phyloP scores from a whole-genome alignment of 352 stramenopile species.

The Phytopythium vexans region DNA sequence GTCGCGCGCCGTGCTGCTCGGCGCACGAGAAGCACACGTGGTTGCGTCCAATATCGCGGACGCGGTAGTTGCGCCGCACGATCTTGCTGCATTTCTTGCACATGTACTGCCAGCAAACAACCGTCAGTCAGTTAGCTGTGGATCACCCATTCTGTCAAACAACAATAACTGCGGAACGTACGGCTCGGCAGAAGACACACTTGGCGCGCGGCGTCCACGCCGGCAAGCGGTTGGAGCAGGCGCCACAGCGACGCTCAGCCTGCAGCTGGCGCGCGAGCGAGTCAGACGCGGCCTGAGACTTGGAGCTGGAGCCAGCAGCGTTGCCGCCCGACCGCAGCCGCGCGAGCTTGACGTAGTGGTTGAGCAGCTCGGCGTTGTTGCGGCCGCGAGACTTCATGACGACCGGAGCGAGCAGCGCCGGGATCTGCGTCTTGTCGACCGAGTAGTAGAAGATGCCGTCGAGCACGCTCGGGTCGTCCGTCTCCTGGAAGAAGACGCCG shows the following conservation, averaged over 20 bases:
- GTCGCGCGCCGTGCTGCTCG: constrained; percentile 33
- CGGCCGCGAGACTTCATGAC: constrained; percentile 58
- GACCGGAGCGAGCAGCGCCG: constrained; percentile 38
- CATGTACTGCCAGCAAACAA: constrained; percentile 39
- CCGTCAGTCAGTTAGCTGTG: constrained; percentile 1
- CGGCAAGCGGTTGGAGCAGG: constrained; percentile 57
- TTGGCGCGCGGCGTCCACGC: constrained; percentile 54
- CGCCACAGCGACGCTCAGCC: constrained; percentile 52
- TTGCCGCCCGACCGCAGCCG: constrained; percentile 3
- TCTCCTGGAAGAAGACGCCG: constrained; percentile 71
- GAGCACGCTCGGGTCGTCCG: constrained; percentile 37
- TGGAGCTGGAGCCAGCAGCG: constrained; percentile 18
- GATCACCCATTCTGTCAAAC: background rate
- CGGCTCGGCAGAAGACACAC: constrained; percentile 57
- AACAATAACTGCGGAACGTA: constrained; percentile 24
- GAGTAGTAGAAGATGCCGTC: constrained; percentile 66
- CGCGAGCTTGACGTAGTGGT: constrained; percentile 68
- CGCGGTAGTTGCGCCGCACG: constrained; percentile 52
- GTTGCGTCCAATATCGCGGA: constrained; percentile 29
- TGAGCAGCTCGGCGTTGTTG: constrained; percentile 57
- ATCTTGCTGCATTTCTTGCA: constrained; percentile 69
- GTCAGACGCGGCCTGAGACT: constrained; percentile 24
- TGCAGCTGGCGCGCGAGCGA: constrained; percentile 50
- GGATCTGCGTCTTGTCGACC: constrained; percentile 35
- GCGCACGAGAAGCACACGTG: constrained; percentile 61